Evolutionary conservation across 176 grass and related monocot genomes (phyloP).

Genomic region (Melocanna baccifera): DNA sequence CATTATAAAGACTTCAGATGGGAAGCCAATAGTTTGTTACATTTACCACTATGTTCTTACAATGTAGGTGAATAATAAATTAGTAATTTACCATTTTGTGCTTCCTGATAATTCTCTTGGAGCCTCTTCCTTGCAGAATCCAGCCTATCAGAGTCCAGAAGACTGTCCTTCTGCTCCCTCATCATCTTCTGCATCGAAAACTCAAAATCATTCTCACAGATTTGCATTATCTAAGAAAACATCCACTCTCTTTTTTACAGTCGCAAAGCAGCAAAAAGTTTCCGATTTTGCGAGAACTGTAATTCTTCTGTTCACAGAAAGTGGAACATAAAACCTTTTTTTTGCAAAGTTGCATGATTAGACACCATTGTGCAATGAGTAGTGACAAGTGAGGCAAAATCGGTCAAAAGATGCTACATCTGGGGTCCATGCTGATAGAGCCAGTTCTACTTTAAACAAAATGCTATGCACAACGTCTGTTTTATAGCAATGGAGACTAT

Average conservation of each 20-base stretch:
- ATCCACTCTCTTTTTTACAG: not conserved
- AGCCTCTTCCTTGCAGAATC: slow-evolving; percentile 74
- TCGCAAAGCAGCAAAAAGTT: not conserved
- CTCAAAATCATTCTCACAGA: not conserved
- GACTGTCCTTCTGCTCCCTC: slow-evolving; percentile 43
- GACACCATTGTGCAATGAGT: not conserved
- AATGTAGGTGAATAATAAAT: not conserved
- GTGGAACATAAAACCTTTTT: slow-evolving; percentile 4
- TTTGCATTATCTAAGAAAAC: not conserved
- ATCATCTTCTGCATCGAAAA: slow-evolving; percentile 38
- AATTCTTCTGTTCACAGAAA: not conserved
- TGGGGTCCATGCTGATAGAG: not conserved
- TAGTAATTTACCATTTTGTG: slow-evolving; percentile 51
- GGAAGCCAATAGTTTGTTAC: not conserved
- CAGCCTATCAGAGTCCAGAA: slow-evolving; percentile 46
- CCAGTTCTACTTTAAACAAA: slow-evolving; percentile 16
- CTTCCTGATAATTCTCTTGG: slow-evolving; percentile 88
- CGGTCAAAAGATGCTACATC: slow-evolving; percentile 10
- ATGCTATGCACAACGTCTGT: not conserved
- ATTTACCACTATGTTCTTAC: not conserved
- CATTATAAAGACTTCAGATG: not conserved
- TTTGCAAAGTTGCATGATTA: not conserved
- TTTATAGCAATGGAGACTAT: not conserved
- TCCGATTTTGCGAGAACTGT: not conserved
- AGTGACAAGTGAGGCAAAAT: not conserved